These are phyloP conservation scores for Stemphylium beticola DNA, from an alignment of 2,329 filamentous ascomycete genomes.

Conservation along the genomic window DNA sequence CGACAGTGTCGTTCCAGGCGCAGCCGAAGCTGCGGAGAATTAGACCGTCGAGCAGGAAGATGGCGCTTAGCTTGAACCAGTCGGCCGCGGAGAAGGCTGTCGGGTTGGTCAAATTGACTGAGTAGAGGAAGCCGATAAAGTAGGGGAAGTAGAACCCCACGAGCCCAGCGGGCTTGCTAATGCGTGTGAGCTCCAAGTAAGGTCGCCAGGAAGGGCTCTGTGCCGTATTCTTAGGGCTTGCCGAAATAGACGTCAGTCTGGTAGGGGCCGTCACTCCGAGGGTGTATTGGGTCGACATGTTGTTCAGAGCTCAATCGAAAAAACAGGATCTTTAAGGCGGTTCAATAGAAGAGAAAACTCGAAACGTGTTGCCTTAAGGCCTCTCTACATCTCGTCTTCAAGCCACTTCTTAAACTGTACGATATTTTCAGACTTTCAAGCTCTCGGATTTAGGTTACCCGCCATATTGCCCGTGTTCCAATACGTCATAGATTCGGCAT, in stretches of 20 bases:
- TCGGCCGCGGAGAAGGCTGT: constrained; percentile 5
- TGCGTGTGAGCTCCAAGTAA: constrained; percentile 54
- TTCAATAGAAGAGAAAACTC: neutral
- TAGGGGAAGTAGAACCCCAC: constrained; percentile 54
- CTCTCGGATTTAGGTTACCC: neutral
- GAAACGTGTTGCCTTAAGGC: neutral
- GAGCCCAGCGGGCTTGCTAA: constrained; percentile 52
- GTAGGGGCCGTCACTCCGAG: constrained; percentile 3
- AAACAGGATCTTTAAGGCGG: neutral
- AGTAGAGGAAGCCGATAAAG: constrained; percentile 49
- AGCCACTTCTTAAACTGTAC: neutral
- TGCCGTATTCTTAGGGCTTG: neutral
- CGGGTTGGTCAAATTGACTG: constrained; percentile 36
- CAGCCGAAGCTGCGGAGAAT: constrained; percentile 42
- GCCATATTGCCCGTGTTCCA: neutral
- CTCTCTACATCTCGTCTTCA: neutral
- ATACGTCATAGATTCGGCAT: neutral
- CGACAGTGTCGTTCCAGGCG: constrained; percentile 63
- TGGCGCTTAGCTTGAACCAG: constrained; percentile 15
- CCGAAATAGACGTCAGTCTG: neutral
- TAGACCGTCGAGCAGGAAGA: constrained; percentile 59
- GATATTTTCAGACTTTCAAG: neutral
- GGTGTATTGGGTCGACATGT: constrained; percentile 4
- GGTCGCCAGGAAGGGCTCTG: constrained; percentile 8
- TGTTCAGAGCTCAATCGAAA: neutral